phyloP scores from a whole-genome alignment of 371 early-diverging fungal species.

The Massospora cicadina region DNA sequence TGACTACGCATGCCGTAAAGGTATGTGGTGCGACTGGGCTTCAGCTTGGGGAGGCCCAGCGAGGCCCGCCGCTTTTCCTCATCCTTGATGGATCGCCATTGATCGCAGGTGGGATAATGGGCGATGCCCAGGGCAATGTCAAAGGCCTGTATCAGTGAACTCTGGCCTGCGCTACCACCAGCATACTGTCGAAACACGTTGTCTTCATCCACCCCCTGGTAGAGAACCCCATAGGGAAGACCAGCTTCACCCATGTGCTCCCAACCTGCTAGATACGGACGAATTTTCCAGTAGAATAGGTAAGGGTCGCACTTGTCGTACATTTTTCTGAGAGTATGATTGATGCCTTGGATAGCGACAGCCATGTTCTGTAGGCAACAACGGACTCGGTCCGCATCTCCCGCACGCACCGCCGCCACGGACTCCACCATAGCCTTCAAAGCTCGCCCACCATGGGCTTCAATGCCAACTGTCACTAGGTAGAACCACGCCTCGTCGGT shows the following conservation, averaged over 20 bases:
- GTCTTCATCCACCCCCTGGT: constrained; percentile 68
- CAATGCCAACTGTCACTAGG: constrained; percentile 76
- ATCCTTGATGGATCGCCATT: constrained; percentile 6
- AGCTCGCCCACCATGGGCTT: constrained; percentile 68
- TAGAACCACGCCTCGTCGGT: constrained; percentile 95
- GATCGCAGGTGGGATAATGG: constrained; percentile 57
- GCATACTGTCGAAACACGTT: constrained; percentile 57
- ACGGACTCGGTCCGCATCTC: constrained; percentile 26
- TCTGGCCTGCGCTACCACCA: constrained; percentile 92
- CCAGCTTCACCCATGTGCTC: constrained; percentile 74
- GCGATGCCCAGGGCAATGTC: constrained; percentile 84
- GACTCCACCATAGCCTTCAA: constrained; percentile 32
- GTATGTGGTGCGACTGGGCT: constrained; percentile 18
- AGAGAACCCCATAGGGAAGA: constrained; percentile 71
- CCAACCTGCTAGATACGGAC: constrained; percentile 87
- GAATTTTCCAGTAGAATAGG: constrained; percentile 86
- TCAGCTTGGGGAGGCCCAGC: constrained; percentile 9
- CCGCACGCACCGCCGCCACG: constrained; percentile 26
- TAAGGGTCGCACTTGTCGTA: constrained; percentile 87
- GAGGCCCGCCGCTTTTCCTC: constrained; percentile 14
- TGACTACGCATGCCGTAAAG: constrained; percentile 82
- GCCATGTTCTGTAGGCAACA: constrained; percentile 33
- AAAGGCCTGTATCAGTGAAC: constrained; percentile 75
- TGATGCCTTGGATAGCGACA: constrained; percentile 35
- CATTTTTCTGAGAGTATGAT: constrained; percentile 56